Evolutionary conservation across 257 asterid genomes (phyloP).

Genomic region (Echium plantagineum): DNA sequence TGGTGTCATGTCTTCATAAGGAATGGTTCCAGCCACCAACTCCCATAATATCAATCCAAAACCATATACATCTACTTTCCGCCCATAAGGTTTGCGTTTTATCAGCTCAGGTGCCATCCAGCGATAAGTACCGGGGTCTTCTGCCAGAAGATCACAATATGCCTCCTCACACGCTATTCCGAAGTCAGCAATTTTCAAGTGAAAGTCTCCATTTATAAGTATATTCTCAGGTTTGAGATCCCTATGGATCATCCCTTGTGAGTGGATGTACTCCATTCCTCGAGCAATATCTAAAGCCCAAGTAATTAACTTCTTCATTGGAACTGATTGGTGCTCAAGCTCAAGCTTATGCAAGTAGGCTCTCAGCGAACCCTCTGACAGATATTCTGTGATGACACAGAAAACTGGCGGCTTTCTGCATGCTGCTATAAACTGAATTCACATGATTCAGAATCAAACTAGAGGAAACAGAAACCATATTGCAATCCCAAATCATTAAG

Average conservation of each 20-base stretch:
- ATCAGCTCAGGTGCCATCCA: constrained; percentile 53
- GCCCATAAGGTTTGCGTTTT: constrained; percentile 27
- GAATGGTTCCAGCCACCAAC: constrained; percentile 29
- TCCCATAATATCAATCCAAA: constrained; percentile 38
- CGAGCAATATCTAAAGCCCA: constrained; percentile 28
- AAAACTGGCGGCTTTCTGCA: constrained; percentile 26
- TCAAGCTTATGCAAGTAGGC: constrained; percentile 33
- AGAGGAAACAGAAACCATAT: constrained; percentile 3
- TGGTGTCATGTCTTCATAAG: constrained; percentile 31
- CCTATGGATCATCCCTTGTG: constrained; percentile 30
- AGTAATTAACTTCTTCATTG: constrained; percentile 17
- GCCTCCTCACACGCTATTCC: constrained; percentile 37
- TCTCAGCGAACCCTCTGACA: constrained; percentile 34
- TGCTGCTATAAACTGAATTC: constrained; percentile 32
- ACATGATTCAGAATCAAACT: constrained; percentile 3
- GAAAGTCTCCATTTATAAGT: constrained; percentile 22
- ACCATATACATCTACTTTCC: constrained; percentile 35
- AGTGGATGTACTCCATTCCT: constrained; percentile 35
- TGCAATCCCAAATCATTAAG: neutral
- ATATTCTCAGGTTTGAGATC: constrained; percentile 36
- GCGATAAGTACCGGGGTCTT: constrained; percentile 30
- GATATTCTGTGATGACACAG: constrained; percentile 30
- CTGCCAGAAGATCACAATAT: constrained; percentile 28
- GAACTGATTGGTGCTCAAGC: constrained; percentile 18
- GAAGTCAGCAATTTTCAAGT: constrained; percentile 32